phyloP scores from a whole-genome alignment of 78 protist species.

The Dictyostelium citrinum region DNA sequence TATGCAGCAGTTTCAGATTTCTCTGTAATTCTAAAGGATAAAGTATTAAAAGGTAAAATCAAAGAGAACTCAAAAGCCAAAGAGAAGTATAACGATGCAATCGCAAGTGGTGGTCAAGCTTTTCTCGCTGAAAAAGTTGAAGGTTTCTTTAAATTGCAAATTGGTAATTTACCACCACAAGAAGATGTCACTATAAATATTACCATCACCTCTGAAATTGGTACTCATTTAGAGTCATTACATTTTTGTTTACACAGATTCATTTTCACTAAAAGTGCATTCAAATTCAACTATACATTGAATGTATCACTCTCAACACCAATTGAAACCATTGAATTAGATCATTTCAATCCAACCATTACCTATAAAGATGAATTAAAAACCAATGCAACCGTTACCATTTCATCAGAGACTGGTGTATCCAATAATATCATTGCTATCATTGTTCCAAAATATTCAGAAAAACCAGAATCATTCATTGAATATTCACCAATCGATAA shows the following conservation, averaged over 20 bases:
- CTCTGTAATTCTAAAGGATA: constrained; percentile 22
- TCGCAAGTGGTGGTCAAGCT: constrained; percentile 63
- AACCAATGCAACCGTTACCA: not conserved
- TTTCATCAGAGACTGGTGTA: not conserved
- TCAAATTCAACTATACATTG: not conserved
- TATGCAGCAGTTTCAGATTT: not conserved
- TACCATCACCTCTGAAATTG: constrained; percentile 31
- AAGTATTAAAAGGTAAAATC: constrained; percentile 34
- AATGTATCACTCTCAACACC: not conserved
- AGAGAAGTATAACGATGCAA: constrained; percentile 23
- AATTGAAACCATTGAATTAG: not conserved
- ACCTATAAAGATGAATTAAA: not conserved
- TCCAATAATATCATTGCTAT: constrained; percentile 4
- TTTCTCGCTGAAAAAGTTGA: constrained; percentile 54
- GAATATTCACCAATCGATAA: constrained; percentile 1
- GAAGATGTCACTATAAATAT: constrained; percentile 17
- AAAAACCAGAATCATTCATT: constrained; percentile 23
- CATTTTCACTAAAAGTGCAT: constrained; percentile 12
- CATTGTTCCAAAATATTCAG: not conserved
- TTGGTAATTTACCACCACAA: constrained; percentile 49
- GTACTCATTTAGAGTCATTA: constrained; percentile 7
- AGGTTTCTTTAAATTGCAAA: constrained; percentile 1
- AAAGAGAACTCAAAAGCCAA: constrained; percentile 43
- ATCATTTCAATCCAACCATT: not conserved
- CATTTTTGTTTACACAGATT: constrained; percentile 43